These are phyloP conservation scores for Vaccinium macrocarpon DNA, from an alignment of 148 eudicot genomes.

Conservation along the genomic window DNA sequence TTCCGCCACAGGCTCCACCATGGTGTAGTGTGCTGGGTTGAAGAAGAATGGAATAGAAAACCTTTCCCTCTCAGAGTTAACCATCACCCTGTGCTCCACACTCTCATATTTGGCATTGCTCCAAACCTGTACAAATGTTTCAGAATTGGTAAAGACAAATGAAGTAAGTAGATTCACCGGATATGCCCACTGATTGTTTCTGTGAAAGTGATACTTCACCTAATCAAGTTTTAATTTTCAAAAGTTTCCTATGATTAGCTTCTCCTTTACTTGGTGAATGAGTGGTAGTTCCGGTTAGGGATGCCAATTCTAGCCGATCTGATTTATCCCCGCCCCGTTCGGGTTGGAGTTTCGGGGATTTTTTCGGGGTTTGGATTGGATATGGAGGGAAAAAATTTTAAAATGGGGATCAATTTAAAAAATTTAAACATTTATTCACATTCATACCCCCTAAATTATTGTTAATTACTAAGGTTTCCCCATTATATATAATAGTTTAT, in stretches of 20 bases:
- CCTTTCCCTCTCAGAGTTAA: slow-evolving; percentile 42
- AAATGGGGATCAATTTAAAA: too few species aligned
- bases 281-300: neutral
- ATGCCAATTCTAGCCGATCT: too few species aligned
- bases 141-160: neutral
- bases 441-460: too few species aligned
- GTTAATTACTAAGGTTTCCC: too few species aligned
- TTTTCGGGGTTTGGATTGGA: too few species aligned
- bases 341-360: too few species aligned
- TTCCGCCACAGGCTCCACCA: slow-evolving; percentile 52
- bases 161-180: neutral
- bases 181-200: neutral
- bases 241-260: neutral
- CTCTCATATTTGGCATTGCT: slow-evolving; percentile 59
- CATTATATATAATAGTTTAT: too few species aligned
- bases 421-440: too few species aligned
- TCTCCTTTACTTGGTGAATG: neutral
- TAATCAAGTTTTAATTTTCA: neutral
- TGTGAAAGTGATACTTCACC: slow-evolving; percentile 5
- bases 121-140: slow-evolving; percentile 38
- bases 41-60: slow-evolving; percentile 57
- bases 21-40: slow-evolving; percentile 43
- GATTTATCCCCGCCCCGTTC: too few species aligned
- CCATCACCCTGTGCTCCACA: slow-evolving; percentile 58
- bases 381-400: too few species aligned